These are phyloP conservation scores for Kregervanrija fluxuum DNA, from an alignment of 805 yeast genomes.

Conservation along the genomic window DNA sequence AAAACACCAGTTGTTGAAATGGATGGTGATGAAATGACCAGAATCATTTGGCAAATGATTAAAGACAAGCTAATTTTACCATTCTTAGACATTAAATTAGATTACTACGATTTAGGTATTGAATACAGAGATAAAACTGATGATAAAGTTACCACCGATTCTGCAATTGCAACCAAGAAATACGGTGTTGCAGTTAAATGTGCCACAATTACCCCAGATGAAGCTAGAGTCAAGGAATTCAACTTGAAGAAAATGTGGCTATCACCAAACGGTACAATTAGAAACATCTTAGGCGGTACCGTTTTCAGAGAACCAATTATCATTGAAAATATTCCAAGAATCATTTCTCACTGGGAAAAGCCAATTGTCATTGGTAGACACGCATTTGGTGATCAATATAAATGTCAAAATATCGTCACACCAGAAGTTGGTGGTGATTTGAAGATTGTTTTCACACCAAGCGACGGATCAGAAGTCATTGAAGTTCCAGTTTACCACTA, in stretches of 20 bases:
- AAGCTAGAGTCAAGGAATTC: slow-evolving; percentile 89
- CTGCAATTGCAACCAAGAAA: slow-evolving; percentile 83
- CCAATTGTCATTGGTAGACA: slow-evolving; percentile 97
- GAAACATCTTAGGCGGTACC: slow-evolving; percentile 93
- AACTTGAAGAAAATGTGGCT: slow-evolving; percentile 93
- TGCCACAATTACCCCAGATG: slow-evolving; percentile 98
- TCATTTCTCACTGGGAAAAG: slow-evolving; percentile 87
- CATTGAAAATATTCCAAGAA: slow-evolving; percentile 76
- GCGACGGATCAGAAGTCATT: slow-evolving; percentile 48
- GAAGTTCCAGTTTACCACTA: slow-evolving; percentile 61
- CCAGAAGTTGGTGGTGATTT: slow-evolving; percentile 73
- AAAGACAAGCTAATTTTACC: slow-evolving; percentile 82
- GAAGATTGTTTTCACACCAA: slow-evolving; percentile 69
- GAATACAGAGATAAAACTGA: slow-evolving; percentile 81
- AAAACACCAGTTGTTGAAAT: slow-evolving; percentile 88
- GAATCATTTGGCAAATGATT: slow-evolving; percentile 91
- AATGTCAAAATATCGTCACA: slow-evolving; percentile 79
- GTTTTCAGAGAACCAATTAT: slow-evolving; percentile 96
- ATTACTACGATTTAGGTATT: slow-evolving; percentile 87
- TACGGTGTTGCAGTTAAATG: slow-evolving; percentile 94
- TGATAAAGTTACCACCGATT: slow-evolving; percentile 82
- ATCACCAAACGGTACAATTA: slow-evolving; percentile 94
- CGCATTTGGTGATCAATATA: slow-evolving; percentile 95
- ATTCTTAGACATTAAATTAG: slow-evolving; percentile 76
- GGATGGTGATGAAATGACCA: slow-evolving; percentile 98